Percentiles rank a stretch among this genome's conserved stretches.
Evolutionary conservation across 2,329 filamentous ascomycete genomes (phyloP).

Genomic region (Paraphaeosphaeria minitans): DNA sequence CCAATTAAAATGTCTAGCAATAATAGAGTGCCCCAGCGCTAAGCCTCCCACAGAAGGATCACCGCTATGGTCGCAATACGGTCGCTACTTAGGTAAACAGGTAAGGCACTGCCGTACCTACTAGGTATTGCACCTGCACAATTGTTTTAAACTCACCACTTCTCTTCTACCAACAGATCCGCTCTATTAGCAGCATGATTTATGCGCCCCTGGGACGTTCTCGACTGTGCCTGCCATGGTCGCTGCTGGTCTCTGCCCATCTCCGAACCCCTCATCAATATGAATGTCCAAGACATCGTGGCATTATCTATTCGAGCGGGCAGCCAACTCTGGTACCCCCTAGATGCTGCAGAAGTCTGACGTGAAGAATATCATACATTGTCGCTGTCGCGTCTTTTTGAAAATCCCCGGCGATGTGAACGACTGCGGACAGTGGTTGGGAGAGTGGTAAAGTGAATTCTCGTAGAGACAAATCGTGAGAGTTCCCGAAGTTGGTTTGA

Average conservation of each 20-base stretch:
- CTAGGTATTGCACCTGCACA: not conserved
- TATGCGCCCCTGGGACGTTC: not conserved
- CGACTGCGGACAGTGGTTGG: constrained; percentile 11
- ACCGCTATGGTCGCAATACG: no score
- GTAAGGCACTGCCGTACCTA: no score
- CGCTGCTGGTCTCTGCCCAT: not conserved
- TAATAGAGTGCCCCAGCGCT: no score
- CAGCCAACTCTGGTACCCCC: constrained; percentile 58
- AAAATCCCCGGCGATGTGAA: constrained; percentile 24
- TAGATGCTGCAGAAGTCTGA: constrained; percentile 57
- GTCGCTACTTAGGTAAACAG: no score
- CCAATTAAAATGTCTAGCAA: no score
- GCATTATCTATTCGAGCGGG: constrained; percentile 54
- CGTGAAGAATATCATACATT: constrained; percentile 58
- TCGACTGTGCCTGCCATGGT: not conserved
- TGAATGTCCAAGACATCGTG: not conserved
- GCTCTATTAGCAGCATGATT: not conserved
- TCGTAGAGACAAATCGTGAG: constrained; percentile 48
- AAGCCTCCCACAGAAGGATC: no score
- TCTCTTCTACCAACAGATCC: no score
- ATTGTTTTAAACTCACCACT: no score
- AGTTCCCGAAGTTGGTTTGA: no score
- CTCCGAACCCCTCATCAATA: not conserved
- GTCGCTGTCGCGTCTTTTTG: constrained; percentile 53
- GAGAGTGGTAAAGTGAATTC: constrained; percentile 45